A percentile compares a stretch with the other conserved stretches of the same genome.
Evolutionary conservation across 352 stramenopile species (phyloP).

Genomic region (Pythium myriotylum): DNA sequence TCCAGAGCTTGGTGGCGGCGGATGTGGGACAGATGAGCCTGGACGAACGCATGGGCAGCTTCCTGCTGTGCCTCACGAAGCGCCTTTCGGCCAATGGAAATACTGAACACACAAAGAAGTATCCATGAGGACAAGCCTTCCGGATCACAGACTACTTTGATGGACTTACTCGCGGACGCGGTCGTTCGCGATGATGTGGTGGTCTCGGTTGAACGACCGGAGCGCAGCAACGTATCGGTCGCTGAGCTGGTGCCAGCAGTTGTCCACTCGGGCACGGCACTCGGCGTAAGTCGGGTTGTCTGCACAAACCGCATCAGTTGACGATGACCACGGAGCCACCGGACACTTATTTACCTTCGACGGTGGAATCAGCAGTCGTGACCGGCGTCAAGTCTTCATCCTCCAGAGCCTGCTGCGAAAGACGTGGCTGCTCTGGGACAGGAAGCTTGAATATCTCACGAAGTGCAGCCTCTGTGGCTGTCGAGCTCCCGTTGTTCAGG

Average conservation of each 20-base stretch:
- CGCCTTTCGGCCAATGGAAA: constrained; percentile 48
- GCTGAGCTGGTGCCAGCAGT: constrained; percentile 54
- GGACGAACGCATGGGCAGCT: constrained; percentile 65
- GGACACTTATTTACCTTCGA: constrained; percentile 31
- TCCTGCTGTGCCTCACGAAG: constrained; percentile 66
- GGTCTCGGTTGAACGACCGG: constrained; percentile 56
- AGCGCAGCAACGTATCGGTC: constrained; percentile 61
- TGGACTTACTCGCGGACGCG: constrained; percentile 65
- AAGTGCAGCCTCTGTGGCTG: constrained; percentile 63
- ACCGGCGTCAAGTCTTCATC: constrained; percentile 29
- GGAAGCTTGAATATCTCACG: constrained; percentile 66
- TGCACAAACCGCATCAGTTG: background rate
- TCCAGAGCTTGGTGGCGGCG: constrained; percentile 61
- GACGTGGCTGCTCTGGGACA: constrained; percentile 23
- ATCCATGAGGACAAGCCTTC: background rate
- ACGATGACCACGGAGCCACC: constrained; percentile 1
- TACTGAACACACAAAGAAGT: constrained; percentile 24
- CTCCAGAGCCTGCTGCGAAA: constrained; percentile 19
- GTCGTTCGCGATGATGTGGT: constrained; percentile 55
- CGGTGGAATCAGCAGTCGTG: constrained; percentile 8
- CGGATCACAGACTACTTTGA: no score
- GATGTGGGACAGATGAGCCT: constrained; percentile 48
- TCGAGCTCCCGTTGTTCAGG: constrained; percentile 64
- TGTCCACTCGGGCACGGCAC: constrained; percentile 57
- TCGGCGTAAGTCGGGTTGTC: constrained; percentile 51